Evolutionary conservation across 805 yeast genomes (phyloP).

Genomic region (Clavispora fructus): DNA sequence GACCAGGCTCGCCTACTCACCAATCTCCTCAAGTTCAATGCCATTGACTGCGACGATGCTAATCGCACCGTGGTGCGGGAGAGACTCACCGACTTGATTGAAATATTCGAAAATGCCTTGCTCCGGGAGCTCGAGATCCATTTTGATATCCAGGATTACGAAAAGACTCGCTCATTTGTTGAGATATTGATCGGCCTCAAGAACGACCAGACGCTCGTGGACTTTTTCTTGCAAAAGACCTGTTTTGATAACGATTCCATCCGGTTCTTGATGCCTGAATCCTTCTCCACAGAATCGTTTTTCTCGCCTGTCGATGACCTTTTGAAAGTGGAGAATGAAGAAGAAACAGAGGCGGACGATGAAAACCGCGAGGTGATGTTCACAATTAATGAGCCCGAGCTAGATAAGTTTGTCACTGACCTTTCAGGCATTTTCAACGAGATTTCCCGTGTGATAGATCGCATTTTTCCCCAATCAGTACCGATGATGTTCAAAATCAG

Average conservation of each 20-base stretch:
- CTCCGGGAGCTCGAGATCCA: slow-evolving; percentile 62
- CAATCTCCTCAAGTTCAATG: slow-evolving; percentile 36
- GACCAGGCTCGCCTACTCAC: slow-evolving; percentile 45
- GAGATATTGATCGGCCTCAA: slow-evolving; percentile 29
- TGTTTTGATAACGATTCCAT: slow-evolving; percentile 33
- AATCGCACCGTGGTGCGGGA: slow-evolving; percentile 26
- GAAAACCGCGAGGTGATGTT: no score
- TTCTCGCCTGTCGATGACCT: slow-evolving; percentile 8
- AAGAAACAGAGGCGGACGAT: background rate
- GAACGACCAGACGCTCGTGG: slow-evolving; percentile 39
- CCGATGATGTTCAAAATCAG: slow-evolving; percentile 46
- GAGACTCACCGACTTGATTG: slow-evolving; percentile 52
- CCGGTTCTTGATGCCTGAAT: slow-evolving; percentile 26
- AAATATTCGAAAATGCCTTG: slow-evolving; percentile 67
- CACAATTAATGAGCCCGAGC: slow-evolving; percentile 10
- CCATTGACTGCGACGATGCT: slow-evolving; percentile 26
- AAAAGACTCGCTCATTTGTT: slow-evolving; percentile 31
- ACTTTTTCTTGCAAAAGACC: slow-evolving; percentile 39
- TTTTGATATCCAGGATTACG: slow-evolving; percentile 43
- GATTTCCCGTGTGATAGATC: slow-evolving; percentile 35
- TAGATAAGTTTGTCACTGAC: slow-evolving; percentile 22
- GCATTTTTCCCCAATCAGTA: slow-evolving; percentile 37
- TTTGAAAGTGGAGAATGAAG: background rate
- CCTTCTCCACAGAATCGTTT: slow-evolving; percentile 19
- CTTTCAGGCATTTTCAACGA: slow-evolving; percentile 34